Conservation (phyloP, 495 filamentous ascomycete species). For the Hypoxylon fragiforme region DNA sequence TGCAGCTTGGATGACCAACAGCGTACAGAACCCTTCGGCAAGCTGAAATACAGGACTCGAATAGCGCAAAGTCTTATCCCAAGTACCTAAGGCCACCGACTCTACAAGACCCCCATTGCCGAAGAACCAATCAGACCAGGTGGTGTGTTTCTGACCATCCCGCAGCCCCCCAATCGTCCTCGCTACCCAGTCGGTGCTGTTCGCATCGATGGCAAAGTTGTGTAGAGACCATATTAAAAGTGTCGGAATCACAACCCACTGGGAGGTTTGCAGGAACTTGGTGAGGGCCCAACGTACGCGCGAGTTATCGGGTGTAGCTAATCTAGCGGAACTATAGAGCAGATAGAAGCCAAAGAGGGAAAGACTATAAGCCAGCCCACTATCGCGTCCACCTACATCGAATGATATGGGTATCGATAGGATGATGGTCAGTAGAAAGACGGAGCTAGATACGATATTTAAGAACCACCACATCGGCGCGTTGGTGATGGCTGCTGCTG, state of each 20-base stretch:
- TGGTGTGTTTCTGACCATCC: conserved; percentile 61
- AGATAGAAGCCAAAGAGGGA: conserved; percentile 88
- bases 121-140: conserved; percentile 79
- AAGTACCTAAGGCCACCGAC: conserved; percentile 75
- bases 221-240: conserved; percentile 93
- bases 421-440: conserved; percentile 86
- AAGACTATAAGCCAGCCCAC: conserved; percentile 89
- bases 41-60: conserved; percentile 96
- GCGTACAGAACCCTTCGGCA: conserved; percentile 91
- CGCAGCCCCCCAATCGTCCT: conserved; percentile 66
- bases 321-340: conserved; percentile 75
- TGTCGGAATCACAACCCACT: conserved; percentile 80
- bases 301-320: conserved; percentile 79
- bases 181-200: conserved; percentile 76
- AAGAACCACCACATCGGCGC: conserved; percentile 70
- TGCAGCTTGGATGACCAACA: conserved; percentile 91
- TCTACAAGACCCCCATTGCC: conserved; percentile 78
- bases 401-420: conserved; percentile 94
- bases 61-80: conserved; percentile 88
- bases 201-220: conserved; percentile 86
- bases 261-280: conserved; percentile 66
- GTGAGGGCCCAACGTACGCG: conserved; percentile 71
- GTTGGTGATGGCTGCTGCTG: conserved; percentile 42
- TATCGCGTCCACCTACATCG: conserved; percentile 93
- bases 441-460: conserved; percentile 68